These are phyloP conservation scores for Calonectria leucothoes DNA, from an alignment of 2,329 filamentous ascomycete species.

Conservation along the genomic window DNA sequence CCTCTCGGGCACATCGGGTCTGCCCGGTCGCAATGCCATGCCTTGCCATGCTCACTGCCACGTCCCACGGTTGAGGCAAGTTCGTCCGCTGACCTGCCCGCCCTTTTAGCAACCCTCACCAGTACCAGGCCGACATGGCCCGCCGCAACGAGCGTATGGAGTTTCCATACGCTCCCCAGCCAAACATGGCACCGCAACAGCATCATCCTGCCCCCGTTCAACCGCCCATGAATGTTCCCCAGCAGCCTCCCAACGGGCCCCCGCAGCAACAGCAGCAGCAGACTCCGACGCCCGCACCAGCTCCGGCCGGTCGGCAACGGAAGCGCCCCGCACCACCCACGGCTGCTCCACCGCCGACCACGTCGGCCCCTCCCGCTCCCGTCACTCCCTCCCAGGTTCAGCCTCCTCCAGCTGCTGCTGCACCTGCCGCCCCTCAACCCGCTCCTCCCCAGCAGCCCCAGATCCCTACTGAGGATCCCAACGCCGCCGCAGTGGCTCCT, in stretches of 20 bases:
- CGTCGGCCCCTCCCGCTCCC: constrained; percentile 47
- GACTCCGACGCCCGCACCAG: constrained; percentile 53
- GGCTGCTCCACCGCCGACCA: constrained; percentile 52
- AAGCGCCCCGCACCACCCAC: constrained; percentile 55
- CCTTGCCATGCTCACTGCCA: constrained; percentile 40
- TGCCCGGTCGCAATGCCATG: constrained; percentile 29
- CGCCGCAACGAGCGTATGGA: constrained; percentile 58
- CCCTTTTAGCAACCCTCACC: constrained; percentile 53
- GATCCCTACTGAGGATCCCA: constrained; percentile 45
- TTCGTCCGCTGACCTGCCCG: constrained; percentile 44
- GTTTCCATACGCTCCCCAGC: constrained; percentile 54
- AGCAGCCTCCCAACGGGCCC: constrained; percentile 48
- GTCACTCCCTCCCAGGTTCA: constrained; percentile 48
- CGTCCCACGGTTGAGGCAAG: constrained; percentile 38
- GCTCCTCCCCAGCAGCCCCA: constrained; percentile 43
- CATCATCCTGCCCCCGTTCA: constrained; percentile 54
- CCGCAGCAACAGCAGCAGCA: constrained; percentile 49
- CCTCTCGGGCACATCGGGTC: constrained; percentile 15
- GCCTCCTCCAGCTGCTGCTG: constrained; percentile 43
- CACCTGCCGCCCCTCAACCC: constrained; percentile 45
- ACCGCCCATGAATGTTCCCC: constrained; percentile 58
- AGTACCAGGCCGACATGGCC: constrained; percentile 64
- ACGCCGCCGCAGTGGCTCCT: constrained; percentile 47
- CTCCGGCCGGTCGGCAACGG: constrained; percentile 52
- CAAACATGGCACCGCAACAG: constrained; percentile 51